A percentile compares a stretch with the other conserved stretches of the same genome.
These are phyloP conservation scores for Plasmodium vivax DNA, from an alignment of 169 alveolate species.

Conservation along the genomic window DNA sequence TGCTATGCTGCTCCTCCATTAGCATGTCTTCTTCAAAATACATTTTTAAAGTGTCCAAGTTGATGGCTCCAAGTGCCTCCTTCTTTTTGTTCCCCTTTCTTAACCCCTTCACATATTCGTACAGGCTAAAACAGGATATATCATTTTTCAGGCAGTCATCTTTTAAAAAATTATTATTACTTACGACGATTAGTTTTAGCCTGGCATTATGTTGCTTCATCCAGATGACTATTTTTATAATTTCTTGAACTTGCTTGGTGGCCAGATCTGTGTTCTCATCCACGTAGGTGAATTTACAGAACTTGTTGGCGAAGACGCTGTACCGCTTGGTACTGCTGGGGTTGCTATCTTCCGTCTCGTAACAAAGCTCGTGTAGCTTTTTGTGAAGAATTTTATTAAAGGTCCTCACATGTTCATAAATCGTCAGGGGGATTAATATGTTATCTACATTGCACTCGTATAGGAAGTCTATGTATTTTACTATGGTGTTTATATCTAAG, in stretches of 20 bases:
- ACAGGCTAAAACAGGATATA: slow-evolving; percentile 57
- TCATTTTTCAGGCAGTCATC: slow-evolving; percentile 75
- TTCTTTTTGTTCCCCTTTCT: slow-evolving; percentile 54
- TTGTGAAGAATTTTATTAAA: slow-evolving; percentile 62
- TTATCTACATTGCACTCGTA: slow-evolving; percentile 61
- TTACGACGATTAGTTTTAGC: slow-evolving; percentile 16
- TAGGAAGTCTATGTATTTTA: slow-evolving; percentile 63
- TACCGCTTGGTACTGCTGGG: slow-evolving; percentile 32
- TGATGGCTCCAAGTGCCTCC: background rate
- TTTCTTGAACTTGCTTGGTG: slow-evolving; percentile 50
- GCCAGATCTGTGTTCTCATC: slow-evolving; percentile 16
- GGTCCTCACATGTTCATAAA: slow-evolving; percentile 51
- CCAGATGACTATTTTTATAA: slow-evolving; percentile 68
- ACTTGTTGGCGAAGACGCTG: slow-evolving; percentile 54
- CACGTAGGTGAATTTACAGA: slow-evolving; percentile 68
- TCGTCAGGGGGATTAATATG: slow-evolving; percentile 50
- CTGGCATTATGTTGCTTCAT: slow-evolving; percentile 44
- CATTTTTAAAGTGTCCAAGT: slow-evolving; percentile 55
- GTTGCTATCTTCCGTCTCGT: slow-evolving; percentile 35
- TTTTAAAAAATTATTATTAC: slow-evolving; percentile 49
- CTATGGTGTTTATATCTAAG: slow-evolving; percentile 34
- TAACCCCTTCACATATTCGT: slow-evolving; percentile 63
- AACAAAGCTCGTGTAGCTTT: slow-evolving; percentile 58
- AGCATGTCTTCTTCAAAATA: slow-evolving; percentile 64
- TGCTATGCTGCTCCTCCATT: slow-evolving; percentile 21